Evolutionary conservation across 2,329 filamentous ascomycete species (phyloP).

Genomic region (Lasiodiplodia theobromae): DNA sequence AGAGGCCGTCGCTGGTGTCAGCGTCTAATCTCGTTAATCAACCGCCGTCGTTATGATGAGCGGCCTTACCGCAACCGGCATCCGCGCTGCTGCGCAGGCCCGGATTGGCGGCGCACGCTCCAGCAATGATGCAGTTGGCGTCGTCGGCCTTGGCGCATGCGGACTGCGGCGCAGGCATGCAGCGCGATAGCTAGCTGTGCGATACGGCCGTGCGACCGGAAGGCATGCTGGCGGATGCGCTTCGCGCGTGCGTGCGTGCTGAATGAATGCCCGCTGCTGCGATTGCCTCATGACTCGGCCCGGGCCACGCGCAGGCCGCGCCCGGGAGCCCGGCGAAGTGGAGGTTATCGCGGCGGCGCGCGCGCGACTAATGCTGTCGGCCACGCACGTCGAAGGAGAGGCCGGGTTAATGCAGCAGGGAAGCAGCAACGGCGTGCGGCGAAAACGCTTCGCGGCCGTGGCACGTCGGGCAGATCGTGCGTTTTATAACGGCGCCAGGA

Average conservation of each 20-base stretch:
- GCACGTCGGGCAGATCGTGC: conserved; percentile 25
- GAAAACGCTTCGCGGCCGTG: conserved; percentile 23
- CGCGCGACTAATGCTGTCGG: conserved; percentile 6
- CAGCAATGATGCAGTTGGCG: conserved; percentile 25
- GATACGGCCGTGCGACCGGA: conserved; percentile 9
- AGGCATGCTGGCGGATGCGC: background rate
- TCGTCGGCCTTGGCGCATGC: conserved; percentile 26
- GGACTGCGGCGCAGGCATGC: conserved; percentile 17
- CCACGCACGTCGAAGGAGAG: background rate
- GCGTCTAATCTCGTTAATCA: conserved; percentile 28
- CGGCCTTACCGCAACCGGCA: conserved; percentile 24
- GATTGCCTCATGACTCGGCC: conserved; percentile 9
- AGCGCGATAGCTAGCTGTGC: conserved; percentile 24
- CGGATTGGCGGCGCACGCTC: conserved; percentile 26
- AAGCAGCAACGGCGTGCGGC: conserved; percentile 10
- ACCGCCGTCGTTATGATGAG: conserved; percentile 22
- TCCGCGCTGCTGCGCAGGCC: conserved; percentile 2
- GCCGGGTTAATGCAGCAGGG: conserved; percentile 1
- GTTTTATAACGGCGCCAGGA: conserved; percentile 17
- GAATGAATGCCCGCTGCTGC: conserved; percentile 5
- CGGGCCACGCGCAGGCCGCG: conserved; percentile 15
- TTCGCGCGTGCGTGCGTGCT: background rate
- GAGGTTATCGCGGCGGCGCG: background rate
- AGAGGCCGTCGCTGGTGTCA: conserved; percentile 14
- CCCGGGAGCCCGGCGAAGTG: conserved; percentile 7